Conservation (phyloP, 345 rosid species). For the Bretschneidera sinensis region DNA sequence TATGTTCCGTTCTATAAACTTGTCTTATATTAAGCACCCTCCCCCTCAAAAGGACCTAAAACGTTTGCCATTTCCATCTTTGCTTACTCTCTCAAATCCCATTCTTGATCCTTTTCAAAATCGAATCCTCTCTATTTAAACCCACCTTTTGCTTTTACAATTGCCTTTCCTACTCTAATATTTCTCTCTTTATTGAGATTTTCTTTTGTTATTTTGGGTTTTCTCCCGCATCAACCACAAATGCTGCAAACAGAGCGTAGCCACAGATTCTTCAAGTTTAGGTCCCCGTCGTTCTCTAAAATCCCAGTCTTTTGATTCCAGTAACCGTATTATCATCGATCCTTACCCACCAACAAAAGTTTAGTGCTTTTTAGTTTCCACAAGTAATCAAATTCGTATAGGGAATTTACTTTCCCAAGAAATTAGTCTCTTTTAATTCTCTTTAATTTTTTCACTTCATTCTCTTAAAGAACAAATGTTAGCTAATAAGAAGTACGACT, state of each 20-base stretch:
- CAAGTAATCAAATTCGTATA: background rate
- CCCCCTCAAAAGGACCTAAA: too few relatives aligned
- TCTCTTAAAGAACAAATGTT: constrained; percentile 14
- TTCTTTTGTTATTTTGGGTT: too few relatives aligned
- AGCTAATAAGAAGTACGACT: constrained; percentile 14
- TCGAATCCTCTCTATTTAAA: too few relatives aligned
- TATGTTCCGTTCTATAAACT: too few relatives aligned
- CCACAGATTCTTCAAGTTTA: constrained; percentile 31
- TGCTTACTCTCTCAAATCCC: background rate
- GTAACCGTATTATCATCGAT: too few relatives aligned
- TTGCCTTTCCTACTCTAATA: too few relatives aligned
- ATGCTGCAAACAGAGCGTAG: constrained; percentile 19
- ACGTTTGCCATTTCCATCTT: background rate
- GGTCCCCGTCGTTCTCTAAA: constrained; percentile 11
- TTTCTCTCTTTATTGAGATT: too few relatives aligned
- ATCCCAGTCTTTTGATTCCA: background rate
- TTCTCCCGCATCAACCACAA: constrained; percentile 9
- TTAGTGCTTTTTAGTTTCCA: background rate
- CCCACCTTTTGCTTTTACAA: too few relatives aligned
- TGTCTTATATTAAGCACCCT: too few relatives aligned
- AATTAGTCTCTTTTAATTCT: background rate
- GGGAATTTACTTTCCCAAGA: background rate
- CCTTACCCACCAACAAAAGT: too few relatives aligned
- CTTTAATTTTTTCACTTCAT: too few relatives aligned
- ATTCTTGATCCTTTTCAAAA: background rate